These are phyloP conservation scores for Suhomyces panamericanus DNA, from an alignment of 1,139 yeast genomes.

Conservation along the genomic window DNA sequence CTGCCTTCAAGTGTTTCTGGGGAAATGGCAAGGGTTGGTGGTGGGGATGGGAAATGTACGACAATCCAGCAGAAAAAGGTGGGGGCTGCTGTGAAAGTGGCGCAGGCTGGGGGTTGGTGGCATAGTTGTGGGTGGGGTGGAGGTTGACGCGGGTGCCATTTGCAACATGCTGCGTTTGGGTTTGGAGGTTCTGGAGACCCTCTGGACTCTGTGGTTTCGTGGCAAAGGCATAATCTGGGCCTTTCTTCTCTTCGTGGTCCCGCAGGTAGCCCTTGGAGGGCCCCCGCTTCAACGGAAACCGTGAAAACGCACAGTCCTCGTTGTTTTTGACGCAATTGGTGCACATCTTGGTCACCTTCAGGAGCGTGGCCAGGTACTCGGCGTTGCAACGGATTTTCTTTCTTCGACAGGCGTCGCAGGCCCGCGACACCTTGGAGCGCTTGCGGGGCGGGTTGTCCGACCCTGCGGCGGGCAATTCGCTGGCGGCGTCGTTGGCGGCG, in stretches of 20 bases:
- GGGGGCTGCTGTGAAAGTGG: conserved; percentile 5
- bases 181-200: neutral
- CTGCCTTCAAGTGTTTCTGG: conserved; percentile 12
- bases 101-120: conserved; percentile 1
- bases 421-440: conserved; percentile 65
- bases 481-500: neutral
- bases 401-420: conserved; percentile 67
- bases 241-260: conserved; percentile 38
- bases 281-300: conserved; percentile 74
- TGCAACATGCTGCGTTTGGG: neutral
- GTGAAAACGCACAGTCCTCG: conserved; percentile 60
- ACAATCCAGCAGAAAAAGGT: conserved; percentile 2
- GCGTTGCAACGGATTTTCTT: conserved; percentile 68
- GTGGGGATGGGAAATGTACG: conserved; percentile 7
- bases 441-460: conserved; percentile 42
- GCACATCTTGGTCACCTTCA: conserved; percentile 51
- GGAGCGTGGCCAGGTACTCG: conserved; percentile 41
- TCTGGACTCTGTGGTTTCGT: neutral
- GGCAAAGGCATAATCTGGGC: neutral
- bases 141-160: neutral
- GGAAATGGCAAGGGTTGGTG: conserved; percentile 24
- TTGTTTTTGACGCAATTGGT: conserved; percentile 55
- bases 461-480: neutral
- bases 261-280: conserved; percentile 70
- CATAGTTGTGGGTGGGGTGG: neutral